A percentile compares a stretch with the other conserved stretches of the same genome.
Conservation (phyloP, 345 rosid species). For the Populus tremula region DNA sequence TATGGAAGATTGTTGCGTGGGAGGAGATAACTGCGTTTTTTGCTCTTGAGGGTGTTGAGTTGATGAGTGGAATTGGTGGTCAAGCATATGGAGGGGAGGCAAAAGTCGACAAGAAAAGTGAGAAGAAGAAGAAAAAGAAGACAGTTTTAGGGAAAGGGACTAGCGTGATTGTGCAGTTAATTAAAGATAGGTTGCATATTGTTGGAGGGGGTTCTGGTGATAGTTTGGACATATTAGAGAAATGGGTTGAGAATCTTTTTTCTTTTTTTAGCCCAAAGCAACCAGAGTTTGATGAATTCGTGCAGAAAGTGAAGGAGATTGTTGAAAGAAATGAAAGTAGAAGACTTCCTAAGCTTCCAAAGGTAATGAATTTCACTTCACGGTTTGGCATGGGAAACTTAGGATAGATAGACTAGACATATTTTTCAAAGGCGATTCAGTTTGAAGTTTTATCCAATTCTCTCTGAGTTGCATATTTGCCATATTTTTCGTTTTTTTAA, state of each 20-base stretch:
- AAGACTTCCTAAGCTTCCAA: slow-evolving; percentile 88
- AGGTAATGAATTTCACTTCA: slow-evolving; percentile 43
- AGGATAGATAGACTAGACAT: too few relatives aligned
- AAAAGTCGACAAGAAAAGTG: slow-evolving; percentile 48
- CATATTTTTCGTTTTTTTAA: not conserved
- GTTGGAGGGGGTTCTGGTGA: slow-evolving; percentile 26
- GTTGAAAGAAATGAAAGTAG: slow-evolving; percentile 87
- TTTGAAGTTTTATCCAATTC: not conserved
- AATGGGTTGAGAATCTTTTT: slow-evolving; percentile 43
- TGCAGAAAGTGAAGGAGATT: slow-evolving; percentile 60
- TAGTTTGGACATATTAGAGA: slow-evolving; percentile 30
- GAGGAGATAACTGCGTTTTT: slow-evolving; percentile 63
- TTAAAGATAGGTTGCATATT: slow-evolving; percentile 51
- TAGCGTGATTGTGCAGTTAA: slow-evolving; percentile 49
- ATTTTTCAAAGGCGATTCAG: too few relatives aligned
- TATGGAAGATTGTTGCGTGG: slow-evolving; percentile 73
- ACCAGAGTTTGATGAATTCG: slow-evolving; percentile 46
- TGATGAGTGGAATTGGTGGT: slow-evolving; percentile 30
- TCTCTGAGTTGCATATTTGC: not conserved
- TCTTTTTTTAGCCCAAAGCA: slow-evolving; percentile 46
- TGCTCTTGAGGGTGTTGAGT: slow-evolving; percentile 58
- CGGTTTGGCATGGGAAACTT: too few relatives aligned
- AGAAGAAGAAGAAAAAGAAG: slow-evolving; percentile 67
- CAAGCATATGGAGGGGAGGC: slow-evolving; percentile 37
- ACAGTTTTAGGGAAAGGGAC: slow-evolving; percentile 74